Conservation (phyloP, 2,329 filamentous ascomycete species). For the Phyllachora maydis region DNA sequence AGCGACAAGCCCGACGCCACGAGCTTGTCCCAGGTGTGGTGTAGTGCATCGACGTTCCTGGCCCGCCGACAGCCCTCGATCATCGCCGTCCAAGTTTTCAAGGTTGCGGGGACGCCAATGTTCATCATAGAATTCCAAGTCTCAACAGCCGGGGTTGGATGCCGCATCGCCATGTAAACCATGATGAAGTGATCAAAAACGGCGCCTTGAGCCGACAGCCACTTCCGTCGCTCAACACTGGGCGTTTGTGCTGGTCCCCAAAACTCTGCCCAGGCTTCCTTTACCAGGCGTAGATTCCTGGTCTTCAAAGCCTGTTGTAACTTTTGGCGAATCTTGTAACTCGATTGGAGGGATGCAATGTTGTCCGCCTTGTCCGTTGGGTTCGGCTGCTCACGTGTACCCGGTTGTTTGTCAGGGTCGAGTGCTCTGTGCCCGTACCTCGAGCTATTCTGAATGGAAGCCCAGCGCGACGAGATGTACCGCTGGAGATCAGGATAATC, state of each 20-base stretch:
- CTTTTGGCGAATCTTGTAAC: no score
- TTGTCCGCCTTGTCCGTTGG: not conserved
- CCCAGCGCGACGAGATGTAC: constrained; percentile 6
- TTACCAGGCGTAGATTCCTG: constrained; percentile 7
- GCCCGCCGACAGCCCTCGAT: constrained; percentile 46
- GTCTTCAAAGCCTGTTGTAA: constrained; percentile 9
- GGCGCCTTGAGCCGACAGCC: constrained; percentile 4
- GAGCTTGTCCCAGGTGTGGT: constrained; percentile 48
- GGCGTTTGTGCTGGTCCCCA: constrained; percentile 8
- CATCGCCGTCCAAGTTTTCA: constrained; percentile 53
- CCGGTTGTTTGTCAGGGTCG: no score
- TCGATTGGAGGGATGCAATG: no score
- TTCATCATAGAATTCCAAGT: constrained; percentile 20
- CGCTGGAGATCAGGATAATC: constrained; percentile 4
- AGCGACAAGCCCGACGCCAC: constrained; percentile 32
- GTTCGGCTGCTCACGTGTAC: not conserved
- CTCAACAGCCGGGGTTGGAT: constrained; percentile 9
- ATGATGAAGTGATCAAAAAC: constrained; percentile 15
- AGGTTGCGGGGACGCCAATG: constrained; percentile 32
- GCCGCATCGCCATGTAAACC: constrained; percentile 11
- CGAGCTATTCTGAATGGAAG: constrained; percentile 1
- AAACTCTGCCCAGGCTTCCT: constrained; percentile 10
- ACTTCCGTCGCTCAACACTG: constrained; percentile 3
- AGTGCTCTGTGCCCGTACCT: constrained; percentile 1
- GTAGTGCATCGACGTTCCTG: constrained; percentile 35